phyloP scores from a whole-genome alignment of 2,329 filamentous ascomycete genomes.

The Cladosporium sp. region DNA sequence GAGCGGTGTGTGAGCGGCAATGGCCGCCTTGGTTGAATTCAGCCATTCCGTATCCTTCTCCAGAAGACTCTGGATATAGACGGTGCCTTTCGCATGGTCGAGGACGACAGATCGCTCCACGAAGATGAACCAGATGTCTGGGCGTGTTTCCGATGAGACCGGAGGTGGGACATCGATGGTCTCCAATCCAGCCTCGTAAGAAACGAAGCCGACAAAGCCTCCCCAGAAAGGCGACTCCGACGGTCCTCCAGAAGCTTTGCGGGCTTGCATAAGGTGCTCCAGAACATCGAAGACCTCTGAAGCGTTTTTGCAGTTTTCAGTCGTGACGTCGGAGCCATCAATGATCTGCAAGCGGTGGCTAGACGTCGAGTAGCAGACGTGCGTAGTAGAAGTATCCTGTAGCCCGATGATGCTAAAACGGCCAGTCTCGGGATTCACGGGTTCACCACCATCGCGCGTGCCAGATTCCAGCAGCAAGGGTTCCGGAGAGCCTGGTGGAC shows the following conservation, averaged over 20 bases:
- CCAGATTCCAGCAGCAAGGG: constrained; percentile 43
- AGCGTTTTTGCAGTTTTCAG: background rate
- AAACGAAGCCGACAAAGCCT: constrained; percentile 77
- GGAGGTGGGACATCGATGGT: constrained; percentile 47
- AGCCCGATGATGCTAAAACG: constrained; percentile 70
- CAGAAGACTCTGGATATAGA: constrained; percentile 64
- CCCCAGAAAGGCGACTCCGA: constrained; percentile 61
- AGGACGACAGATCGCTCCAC: constrained; percentile 70
- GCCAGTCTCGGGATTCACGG: constrained; percentile 46
- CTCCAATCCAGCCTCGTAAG: constrained; percentile 73
- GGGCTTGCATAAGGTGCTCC: constrained; percentile 32
- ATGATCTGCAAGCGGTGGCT: constrained; percentile 13
- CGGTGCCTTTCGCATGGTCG: constrained; percentile 57
- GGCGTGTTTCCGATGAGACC: constrained; percentile 39
- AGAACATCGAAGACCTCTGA: constrained; percentile 35
- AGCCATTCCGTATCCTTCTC: constrained; percentile 33
- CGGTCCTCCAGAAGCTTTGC: constrained; percentile 30
- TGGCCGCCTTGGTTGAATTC: background rate
- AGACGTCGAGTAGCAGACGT: constrained; percentile 21
- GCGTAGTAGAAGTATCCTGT: constrained; percentile 37
- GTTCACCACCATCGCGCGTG: constrained; percentile 32
- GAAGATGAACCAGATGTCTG: constrained; percentile 72
- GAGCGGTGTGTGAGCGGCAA: background rate
- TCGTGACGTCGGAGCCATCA: background rate
- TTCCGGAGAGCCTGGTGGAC: constrained; percentile 28